Evolutionary conservation across 805 yeast genomes (phyloP), one percentile per base, ranked within the genome.

Genomic region (Myxozyma mucilagina): DNA sequence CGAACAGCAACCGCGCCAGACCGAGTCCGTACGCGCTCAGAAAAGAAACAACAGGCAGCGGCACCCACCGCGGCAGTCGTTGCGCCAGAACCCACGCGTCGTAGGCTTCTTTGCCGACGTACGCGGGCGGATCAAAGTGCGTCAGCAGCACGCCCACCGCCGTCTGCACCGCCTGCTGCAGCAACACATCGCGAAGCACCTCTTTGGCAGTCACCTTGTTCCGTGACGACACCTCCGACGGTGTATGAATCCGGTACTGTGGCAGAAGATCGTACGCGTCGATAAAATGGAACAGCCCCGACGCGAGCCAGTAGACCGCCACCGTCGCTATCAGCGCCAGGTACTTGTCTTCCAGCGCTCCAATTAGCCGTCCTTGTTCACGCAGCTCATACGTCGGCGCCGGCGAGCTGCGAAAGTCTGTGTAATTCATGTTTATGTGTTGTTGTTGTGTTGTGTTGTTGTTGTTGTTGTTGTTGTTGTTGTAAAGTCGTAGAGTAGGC

Each of bases 121-220:
- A 47, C 54, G 56, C 64, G 16, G 75, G 72, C 47, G 70, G 70
- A 61, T 93, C 97, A 53, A 85, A 76, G 43, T 73, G 70, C 67
- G 80, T 81, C 44, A 88, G 78, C 0, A 71, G 68, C 11, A 76
- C 69, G 1, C 97, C 99, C 5, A 85, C 86, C 2, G 83, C 65
- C 2, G 94, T 81, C 77, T 94, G 99, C 59, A 93, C 81, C 13
- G 86, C 61, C 73, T 94, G 99, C 78, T 94, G 98, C 36, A 88
- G 67, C 6, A 90, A 69, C 49, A 94, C 99, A 66, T 92, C 97
- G 62, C 82, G 77, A 16, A 94, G 69, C 10, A 94, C 98, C 49
- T 87, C 88, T 4, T 69, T 54, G 57, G 85, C 75, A 0, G 89
- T 71, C 6, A 90, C 97, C 71, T 84, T 89, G 74, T 94, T 94